phyloP scores from a whole-genome alignment of 495 filamentous ascomycete species.

The Talaromyces nanjingensis region DNA sequence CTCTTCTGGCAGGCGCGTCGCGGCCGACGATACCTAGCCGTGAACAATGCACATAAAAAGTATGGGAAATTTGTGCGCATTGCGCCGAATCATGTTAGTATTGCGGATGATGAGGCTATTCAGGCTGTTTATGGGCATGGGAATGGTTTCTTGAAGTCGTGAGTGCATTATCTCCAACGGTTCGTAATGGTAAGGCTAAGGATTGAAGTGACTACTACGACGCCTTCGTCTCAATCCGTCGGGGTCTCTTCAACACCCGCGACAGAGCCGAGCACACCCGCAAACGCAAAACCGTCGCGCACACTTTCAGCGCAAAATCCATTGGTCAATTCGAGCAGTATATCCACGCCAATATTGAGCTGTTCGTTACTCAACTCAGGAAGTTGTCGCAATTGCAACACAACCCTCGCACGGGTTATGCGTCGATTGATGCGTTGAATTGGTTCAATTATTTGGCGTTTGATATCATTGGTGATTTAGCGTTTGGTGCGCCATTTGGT shows the following conservation, averaged over 20 bases:
- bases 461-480: constrained; percentile 72
- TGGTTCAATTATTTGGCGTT: constrained; percentile 97
- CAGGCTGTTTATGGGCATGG: constrained; percentile 54
- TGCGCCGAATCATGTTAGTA: constrained; percentile 50
- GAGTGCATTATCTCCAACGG: too few species aligned
- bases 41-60: constrained; percentile 69
- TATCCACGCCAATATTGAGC: constrained; percentile 71
- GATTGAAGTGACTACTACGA: constrained; percentile 69
- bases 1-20: constrained; percentile 60
- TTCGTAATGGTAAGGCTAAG: neutral
- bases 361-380: constrained; percentile 61
- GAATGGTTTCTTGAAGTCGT: constrained; percentile 72
- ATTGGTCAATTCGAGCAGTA: constrained; percentile 86
- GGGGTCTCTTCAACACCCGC: constrained; percentile 87
- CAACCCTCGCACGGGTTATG: constrained; percentile 43
- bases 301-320: constrained; percentile 79
- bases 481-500: constrained; percentile 48
- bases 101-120: constrained; percentile 55
- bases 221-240: constrained; percentile 79
- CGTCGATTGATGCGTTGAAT: constrained; percentile 67
- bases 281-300: constrained; percentile 83
- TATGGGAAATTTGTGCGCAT: constrained; percentile 54
- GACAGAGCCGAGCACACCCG: constrained; percentile 76
- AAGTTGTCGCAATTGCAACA: constrained; percentile 37
- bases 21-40: constrained; percentile 59